Evolutionary conservation across 164 flowering plant species (phyloP).

Genomic region (Protea cynaroides): DNA sequence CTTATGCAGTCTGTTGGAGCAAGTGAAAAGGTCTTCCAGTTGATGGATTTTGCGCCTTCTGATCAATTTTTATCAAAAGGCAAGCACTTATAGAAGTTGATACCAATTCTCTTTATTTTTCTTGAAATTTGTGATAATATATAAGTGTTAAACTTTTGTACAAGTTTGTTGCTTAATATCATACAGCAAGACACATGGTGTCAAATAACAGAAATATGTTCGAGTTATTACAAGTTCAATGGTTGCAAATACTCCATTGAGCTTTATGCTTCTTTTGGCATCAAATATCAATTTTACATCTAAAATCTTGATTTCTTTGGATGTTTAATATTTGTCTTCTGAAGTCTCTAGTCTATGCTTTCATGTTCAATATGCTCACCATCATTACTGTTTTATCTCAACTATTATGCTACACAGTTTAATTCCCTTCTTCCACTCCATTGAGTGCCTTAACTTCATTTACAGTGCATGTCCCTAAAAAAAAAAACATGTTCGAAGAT

Average conservation of each 20-base stretch:
- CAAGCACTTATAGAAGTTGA: slow-evolving; percentile 18
- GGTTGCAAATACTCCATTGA: neutral
- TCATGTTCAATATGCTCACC: no score
- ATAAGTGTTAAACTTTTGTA: neutral
- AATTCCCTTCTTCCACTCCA: no score
- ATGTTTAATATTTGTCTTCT: no score
- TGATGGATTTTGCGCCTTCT: slow-evolving; percentile 84
- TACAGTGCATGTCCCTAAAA: no score
- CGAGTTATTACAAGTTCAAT: neutral
- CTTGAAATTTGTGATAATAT: neutral
- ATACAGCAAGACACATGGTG: neutral
- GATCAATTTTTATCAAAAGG: slow-evolving; percentile 72
- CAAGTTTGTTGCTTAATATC: neutral
- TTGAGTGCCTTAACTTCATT: no score
- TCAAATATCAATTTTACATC: neutral
- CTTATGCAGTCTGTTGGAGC: slow-evolving; percentile 98
- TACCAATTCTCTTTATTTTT: neutral
- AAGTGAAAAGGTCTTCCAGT: slow-evolving; percentile 90
- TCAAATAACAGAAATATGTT: neutral
- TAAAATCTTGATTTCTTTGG: no score
- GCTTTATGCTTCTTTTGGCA: neutral
- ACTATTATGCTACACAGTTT: no score
- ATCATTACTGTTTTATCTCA: no score
- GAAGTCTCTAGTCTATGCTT: no score
- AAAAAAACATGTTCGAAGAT: no score